phyloP scores from a whole-genome alignment of 2,329 filamentous ascomycete species.

The Pseudogymnoascus sp. region DNA sequence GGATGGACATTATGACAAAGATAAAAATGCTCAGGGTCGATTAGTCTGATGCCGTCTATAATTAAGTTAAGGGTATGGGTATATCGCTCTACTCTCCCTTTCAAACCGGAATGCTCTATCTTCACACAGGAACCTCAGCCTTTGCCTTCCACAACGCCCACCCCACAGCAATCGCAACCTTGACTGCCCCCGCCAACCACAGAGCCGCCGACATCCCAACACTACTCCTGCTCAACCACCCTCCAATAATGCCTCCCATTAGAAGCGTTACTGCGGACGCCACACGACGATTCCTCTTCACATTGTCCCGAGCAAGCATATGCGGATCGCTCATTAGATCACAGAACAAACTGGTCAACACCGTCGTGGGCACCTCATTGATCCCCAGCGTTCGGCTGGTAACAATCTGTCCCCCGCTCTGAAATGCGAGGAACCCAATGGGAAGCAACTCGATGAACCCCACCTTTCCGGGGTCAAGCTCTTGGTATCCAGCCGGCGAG shows the following conservation, averaged over 20 bases:
- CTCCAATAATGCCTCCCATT: conserved; percentile 46
- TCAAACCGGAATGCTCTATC: neutral
- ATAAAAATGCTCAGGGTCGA: neutral
- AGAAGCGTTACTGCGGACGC: conserved; percentile 45
- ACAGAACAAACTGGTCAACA: conserved; percentile 74
- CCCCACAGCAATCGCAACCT: conserved; percentile 45
- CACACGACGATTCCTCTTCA: conserved; percentile 45
- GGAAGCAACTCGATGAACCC: conserved; percentile 38
- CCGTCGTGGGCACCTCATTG: conserved; percentile 66
- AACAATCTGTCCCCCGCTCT: conserved; percentile 72
- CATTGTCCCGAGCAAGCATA: conserved; percentile 39
- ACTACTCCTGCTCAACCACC: conserved; percentile 44
- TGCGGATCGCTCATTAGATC: conserved; percentile 64
- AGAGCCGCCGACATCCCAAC: conserved; percentile 44
- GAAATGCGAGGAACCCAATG: conserved; percentile 51
- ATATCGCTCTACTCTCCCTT: neutral
- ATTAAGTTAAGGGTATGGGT: neutral
- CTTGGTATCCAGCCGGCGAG: conserved; percentile 31
- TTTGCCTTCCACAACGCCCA: conserved; percentile 56
- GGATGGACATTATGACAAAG: neutral
- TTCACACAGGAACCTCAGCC: neutral
- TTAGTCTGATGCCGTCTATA: conserved; percentile 7
- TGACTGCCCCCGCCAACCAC: conserved; percentile 40
- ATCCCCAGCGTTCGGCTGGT: conserved; percentile 62
- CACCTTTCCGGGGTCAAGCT: conserved; percentile 23